A percentile compares a stretch with the other conserved stretches of the same genome.
phyloP scores from a whole-genome alignment of 257 asterid species.

The Ballota nigra region DNA sequence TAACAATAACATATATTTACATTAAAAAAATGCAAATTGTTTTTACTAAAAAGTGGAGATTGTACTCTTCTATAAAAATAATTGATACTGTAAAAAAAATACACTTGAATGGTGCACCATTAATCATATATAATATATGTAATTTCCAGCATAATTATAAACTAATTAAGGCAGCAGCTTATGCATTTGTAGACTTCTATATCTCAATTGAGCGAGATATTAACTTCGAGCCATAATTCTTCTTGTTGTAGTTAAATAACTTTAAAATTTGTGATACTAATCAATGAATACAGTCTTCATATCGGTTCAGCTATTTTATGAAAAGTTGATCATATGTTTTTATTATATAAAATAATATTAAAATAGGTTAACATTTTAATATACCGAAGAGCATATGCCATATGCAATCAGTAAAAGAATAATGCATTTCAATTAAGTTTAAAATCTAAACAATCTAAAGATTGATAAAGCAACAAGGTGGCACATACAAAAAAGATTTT shows the following conservation, averaged over 20 bases:
- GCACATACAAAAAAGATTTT: slow-evolving; percentile 1
- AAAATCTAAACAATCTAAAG: background rate
- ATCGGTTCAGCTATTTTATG: background rate
- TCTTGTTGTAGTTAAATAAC: background rate
- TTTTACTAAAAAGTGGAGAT: no score
- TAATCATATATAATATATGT: no score
- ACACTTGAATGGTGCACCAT: no score
- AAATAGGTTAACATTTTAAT: background rate
- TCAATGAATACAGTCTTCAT: background rate
- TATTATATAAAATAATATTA: background rate
- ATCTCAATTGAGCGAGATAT: background rate
- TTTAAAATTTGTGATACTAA: background rate
- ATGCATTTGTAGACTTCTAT: background rate
- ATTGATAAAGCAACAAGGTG: background rate
- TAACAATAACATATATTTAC: no score
- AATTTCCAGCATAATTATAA: no score
- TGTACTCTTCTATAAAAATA: no score
- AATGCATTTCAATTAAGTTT: background rate
- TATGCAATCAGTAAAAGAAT: background rate
- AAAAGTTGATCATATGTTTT: background rate
- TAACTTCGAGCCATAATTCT: background rate
- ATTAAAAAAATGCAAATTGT: no score
- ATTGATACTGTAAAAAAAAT: no score
- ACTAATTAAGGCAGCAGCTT: no score
- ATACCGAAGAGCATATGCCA: background rate